These are phyloP conservation scores for Hymenoscyphus salicellus DNA, from an alignment of 2,329 filamentous ascomycete genomes.

Conservation along the genomic window DNA sequence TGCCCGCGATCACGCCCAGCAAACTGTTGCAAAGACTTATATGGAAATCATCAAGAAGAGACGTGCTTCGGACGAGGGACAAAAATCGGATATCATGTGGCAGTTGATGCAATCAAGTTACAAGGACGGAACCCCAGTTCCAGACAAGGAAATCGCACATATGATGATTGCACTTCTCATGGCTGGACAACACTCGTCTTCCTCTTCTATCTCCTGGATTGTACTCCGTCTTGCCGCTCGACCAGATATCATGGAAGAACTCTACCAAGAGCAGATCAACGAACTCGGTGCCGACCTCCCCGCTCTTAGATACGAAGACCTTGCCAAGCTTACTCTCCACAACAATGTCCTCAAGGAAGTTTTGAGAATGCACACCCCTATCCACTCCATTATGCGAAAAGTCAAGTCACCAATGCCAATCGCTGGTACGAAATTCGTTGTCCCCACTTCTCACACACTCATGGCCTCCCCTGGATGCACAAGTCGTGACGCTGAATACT, in stretches of 20 bases:
- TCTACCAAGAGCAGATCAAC: conserved; percentile 76
- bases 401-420: conserved; percentile 86
- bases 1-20: conserved; percentile 74
- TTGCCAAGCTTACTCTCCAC: conserved; percentile 77
- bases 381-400: conserved; percentile 91
- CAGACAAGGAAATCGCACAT: conserved; percentile 81
- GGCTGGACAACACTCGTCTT: conserved; percentile 87
- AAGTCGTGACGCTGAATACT: conserved; percentile 67
- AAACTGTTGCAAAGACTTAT: conserved; percentile 77
- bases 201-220: conserved; percentile 81
- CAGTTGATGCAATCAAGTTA: conserved; percentile 82
- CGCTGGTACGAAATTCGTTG: conserved; percentile 75
- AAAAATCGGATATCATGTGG: conserved; percentile 78
- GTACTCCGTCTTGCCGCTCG: conserved; percentile 74
- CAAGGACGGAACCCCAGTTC: conserved; percentile 76
- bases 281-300: conserved; percentile 73
- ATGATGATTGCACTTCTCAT: conserved; percentile 94
- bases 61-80: conserved; percentile 43
- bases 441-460: conserved; percentile 77
- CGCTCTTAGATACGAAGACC: conserved; percentile 70
- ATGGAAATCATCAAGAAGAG: conserved; percentile 76
- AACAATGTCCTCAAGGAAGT: conserved; percentile 87
- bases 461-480: conserved; percentile 84
- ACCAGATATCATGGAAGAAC: conserved; percentile 74
- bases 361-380: conserved; percentile 83